phyloP scores from a whole-genome alignment of 116 monocot genomes.

The Dioscorea cayenensis region DNA sequence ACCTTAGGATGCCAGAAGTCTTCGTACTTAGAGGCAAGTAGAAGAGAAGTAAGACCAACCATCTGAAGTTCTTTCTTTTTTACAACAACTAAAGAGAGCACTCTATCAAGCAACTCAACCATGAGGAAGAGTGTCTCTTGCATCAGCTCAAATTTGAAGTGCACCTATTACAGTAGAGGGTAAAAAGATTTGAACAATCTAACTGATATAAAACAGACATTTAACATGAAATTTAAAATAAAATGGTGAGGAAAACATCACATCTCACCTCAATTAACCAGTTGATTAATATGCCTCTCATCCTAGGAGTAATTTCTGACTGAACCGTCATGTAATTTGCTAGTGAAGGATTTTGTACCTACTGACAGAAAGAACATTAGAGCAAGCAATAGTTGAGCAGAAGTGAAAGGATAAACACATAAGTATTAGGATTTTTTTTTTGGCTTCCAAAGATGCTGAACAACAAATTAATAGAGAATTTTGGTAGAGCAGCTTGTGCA shows the following conservation, averaged over 20 bases:
- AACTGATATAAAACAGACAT: not conserved
- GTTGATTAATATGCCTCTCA: slow-evolving; percentile 57
- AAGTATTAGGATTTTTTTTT: not conserved
- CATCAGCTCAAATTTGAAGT: slow-evolving; percentile 65
- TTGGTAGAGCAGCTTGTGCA: no score
- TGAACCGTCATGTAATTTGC: slow-evolving; percentile 38
- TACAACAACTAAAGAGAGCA: slow-evolving; percentile 34
- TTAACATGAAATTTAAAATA: not conserved
- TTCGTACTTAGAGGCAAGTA: slow-evolving; percentile 73
- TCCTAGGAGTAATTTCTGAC: slow-evolving; percentile 41
- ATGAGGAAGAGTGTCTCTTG: slow-evolving; percentile 75
- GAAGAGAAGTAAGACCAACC: slow-evolving; percentile 51
- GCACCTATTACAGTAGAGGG: slow-evolving; percentile 31
- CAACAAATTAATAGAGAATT: no score
- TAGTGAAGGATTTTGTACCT: slow-evolving; percentile 37
- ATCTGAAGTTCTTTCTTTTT: slow-evolving; percentile 51
- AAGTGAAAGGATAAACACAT: not conserved
- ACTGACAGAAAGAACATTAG: not conserved
- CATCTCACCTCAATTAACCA: slow-evolving; percentile 59
- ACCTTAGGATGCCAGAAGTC: slow-evolving; percentile 71
- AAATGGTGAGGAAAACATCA: not conserved
- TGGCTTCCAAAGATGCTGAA: no score
- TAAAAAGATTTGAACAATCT: not conserved
- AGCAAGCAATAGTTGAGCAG: not conserved
- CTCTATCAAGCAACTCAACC: slow-evolving; percentile 57